Evolutionary conservation across 1,284 basidiomycete genomes (phyloP).

Genomic region (Chalciporus piperatoides): DNA sequence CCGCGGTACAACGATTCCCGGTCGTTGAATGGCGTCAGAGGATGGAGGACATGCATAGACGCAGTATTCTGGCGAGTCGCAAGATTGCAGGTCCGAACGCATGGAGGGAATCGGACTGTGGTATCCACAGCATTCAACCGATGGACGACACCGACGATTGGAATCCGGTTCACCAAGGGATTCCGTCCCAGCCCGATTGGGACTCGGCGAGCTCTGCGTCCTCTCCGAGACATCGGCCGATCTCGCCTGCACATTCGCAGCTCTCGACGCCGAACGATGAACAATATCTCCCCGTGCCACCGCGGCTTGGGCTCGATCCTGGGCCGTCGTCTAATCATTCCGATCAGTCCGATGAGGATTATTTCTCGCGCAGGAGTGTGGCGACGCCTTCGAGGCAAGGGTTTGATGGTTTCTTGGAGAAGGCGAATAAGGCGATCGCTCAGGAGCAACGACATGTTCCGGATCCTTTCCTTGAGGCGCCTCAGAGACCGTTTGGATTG

Average conservation of each 20-base stretch:
- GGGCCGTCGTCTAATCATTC: conserved; percentile 27
- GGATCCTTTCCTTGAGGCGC: conserved; percentile 76
- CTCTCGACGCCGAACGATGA: conserved; percentile 41
- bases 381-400: conserved; percentile 38
- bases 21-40: conserved; percentile 95
- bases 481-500: conserved; percentile 71
- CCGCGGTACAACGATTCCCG: conserved; percentile 91
- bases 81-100: conserved; percentile 66
- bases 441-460: conserved; percentile 71
- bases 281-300: conserved; percentile 26
- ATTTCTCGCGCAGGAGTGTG: conserved; percentile 42
- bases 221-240: conserved; percentile 32
- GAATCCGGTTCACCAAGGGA: conserved; percentile 49
- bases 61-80: conserved; percentile 75
- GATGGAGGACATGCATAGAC: conserved; percentile 89
- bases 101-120: conserved; percentile 73
- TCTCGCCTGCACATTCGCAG: conserved; percentile 48
- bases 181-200: conserved; percentile 55
- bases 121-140: conserved; percentile 43
- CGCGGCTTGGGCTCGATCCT: conserved; percentile 18
- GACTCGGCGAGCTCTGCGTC: conserved; percentile 38
- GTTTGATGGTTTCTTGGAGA: conserved; percentile 78
- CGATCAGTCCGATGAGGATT: conserved; percentile 50
- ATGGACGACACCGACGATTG: conserved; percentile 52
- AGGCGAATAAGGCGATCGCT: conserved; percentile 78